phyloP scores from a whole-genome alignment of 1,284 basidiomycete species.

The Puccinia coronata region DNA sequence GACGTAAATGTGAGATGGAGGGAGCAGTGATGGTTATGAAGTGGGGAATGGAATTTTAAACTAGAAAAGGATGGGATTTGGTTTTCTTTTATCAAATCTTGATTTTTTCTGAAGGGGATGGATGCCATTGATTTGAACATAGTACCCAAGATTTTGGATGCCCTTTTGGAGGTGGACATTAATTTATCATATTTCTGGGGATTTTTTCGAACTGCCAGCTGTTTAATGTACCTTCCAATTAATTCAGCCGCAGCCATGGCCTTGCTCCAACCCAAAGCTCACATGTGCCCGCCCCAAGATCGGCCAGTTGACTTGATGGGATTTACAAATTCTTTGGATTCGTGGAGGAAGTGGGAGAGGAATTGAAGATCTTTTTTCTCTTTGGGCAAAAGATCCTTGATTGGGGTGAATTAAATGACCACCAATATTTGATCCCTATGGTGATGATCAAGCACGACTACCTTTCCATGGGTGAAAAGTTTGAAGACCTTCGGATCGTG shows the following conservation, averaged over 20 bases:
- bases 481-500: too few species aligned
- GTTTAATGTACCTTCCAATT: not conserved
- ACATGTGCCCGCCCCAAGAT: not conserved
- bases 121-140: not conserved
- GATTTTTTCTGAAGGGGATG: not conserved
- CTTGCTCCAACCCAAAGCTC: not conserved
- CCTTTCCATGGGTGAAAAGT: too few species aligned
- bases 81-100: not conserved
- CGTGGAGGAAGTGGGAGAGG: not conserved
- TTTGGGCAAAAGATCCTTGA: not conserved
- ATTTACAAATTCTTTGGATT: not conserved
- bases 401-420: too few species aligned
- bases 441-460: too few species aligned
- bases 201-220: not conserved
- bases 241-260: not conserved
- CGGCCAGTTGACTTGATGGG: not conserved
- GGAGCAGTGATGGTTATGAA: not conserved
- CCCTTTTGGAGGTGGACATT: not conserved
- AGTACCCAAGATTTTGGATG: not conserved
- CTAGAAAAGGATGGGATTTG: not conserved
- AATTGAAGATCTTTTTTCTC: not conserved
- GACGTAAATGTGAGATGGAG: not conserved
- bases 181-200: not conserved
- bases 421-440: too few species aligned
- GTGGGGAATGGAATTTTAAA: slow-evolving; percentile 2